Conservation (phyloP, 768 basidiomycete species). For the Phylloporus arenicola region DNA sequence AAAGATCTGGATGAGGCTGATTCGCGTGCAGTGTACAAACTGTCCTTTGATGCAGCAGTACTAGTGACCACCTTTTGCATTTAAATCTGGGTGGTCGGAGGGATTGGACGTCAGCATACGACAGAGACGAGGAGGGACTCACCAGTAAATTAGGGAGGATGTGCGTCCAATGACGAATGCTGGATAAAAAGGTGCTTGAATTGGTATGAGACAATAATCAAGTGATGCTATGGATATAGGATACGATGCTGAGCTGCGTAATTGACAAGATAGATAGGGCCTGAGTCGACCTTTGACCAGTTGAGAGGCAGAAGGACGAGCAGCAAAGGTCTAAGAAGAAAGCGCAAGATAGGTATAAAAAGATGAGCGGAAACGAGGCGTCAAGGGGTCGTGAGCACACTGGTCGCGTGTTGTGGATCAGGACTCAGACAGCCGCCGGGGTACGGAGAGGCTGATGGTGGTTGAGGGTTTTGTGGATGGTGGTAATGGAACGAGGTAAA, state of each 20-base stretch:
- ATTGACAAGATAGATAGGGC: conserved; percentile 36
- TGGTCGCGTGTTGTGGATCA: conserved; percentile 37
- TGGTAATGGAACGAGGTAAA: conserved; percentile 50
- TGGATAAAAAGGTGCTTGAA: conserved; percentile 42
- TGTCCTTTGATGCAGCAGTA: conserved; percentile 38
- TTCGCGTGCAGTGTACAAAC: conserved; percentile 34
- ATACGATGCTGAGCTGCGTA: conserved; percentile 36
- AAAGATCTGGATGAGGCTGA: conserved; percentile 30
- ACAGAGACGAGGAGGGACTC: conserved; percentile 20
- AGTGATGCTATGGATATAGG: conserved; percentile 40
- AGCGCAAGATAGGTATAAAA: conserved; percentile 54
- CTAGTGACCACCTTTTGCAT: conserved; percentile 69
- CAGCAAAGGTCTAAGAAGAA: conserved; percentile 35
- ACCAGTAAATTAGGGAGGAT: conserved; percentile 46
- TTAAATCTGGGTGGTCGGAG: conserved; percentile 40
- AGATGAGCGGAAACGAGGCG: conserved; percentile 39
- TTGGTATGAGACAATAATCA: conserved; percentile 46
- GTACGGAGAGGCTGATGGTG: conserved; percentile 28
- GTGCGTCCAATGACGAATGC: conserved; percentile 41
- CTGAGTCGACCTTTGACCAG: conserved; percentile 35
- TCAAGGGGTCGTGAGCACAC: conserved; percentile 53
- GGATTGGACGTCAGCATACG: conserved; percentile 19
- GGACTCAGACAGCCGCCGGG: conserved; percentile 24
- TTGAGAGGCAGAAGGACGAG: conserved; percentile 32
- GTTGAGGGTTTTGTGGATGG: conserved; percentile 35